Evolutionary conservation across 2,329 filamentous ascomycete genomes (phyloP).

Genomic region (Hortaea werneckii): DNA sequence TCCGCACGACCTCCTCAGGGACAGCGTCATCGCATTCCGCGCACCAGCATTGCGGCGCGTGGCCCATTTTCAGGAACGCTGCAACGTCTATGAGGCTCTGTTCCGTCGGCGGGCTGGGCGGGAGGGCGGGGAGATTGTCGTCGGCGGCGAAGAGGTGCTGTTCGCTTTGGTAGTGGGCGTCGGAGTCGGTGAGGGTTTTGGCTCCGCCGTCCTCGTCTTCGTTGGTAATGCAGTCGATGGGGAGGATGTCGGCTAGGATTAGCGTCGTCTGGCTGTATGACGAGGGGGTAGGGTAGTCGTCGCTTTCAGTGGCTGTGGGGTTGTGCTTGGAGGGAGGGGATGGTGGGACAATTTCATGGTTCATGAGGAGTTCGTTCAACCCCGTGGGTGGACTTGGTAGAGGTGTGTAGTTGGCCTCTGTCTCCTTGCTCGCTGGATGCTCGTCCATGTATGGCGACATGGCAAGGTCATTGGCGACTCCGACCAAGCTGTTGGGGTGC

Average conservation of each 20-base stretch:
- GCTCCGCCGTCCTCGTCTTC: no score
- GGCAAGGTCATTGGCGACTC: conserved; percentile 11
- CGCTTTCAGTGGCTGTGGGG: not conserved
- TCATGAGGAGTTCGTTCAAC: conserved; percentile 14
- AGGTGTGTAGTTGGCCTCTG: conserved; percentile 9
- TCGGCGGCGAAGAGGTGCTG: conserved; percentile 16
- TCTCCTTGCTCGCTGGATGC: conserved; percentile 1
- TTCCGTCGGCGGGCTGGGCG: not conserved
- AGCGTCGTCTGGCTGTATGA: conserved; percentile 4
- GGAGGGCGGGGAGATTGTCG: conserved; percentile 4
- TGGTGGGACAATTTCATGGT: conserved; percentile 5
- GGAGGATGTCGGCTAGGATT: conserved; percentile 1
- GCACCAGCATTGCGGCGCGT: conserved; percentile 22
- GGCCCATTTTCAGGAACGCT: conserved; percentile 20
- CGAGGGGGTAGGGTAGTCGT: not conserved
- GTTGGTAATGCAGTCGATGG: no score
- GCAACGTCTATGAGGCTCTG: conserved; percentile 15
- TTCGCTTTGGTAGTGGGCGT: conserved; percentile 18
- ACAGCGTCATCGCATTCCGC: no score
- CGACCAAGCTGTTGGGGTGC: conserved; percentile 21
- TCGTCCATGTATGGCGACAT: conserved; percentile 4
- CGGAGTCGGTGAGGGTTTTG: no score
- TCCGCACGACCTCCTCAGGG: not conserved
- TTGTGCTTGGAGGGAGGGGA: not conserved
- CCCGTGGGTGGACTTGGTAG: conserved; percentile 7